Conservation (phyloP, 108 stramenopile genomes). For the Skeletonema costatum region DNA sequence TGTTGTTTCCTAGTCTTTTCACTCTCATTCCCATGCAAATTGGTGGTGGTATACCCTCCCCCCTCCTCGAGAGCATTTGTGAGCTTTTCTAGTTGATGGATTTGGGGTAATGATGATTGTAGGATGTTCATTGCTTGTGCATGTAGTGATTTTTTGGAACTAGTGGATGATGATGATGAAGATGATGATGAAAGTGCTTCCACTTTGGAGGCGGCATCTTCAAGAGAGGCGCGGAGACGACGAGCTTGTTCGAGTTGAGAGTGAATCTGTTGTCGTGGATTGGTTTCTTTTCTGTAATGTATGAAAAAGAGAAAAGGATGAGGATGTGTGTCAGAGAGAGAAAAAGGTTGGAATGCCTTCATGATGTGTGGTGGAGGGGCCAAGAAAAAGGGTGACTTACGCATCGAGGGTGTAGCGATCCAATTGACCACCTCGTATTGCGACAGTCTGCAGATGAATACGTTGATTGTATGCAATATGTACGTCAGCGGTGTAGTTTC, state of each 20-base stretch:
- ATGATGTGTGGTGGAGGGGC: not conserved
- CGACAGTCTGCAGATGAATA: conserved; percentile 12
- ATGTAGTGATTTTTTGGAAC: not conserved
- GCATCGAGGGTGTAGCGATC: conserved; percentile 24
- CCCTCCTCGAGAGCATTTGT: conserved; percentile 25
- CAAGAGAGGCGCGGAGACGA: conserved; percentile 27
- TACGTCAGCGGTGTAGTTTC: not conserved
- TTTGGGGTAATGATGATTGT: conserved; percentile 15
- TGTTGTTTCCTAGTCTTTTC: conserved; percentile 11
- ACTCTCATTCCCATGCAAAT: conserved; percentile 4
- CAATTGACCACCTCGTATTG: conserved; percentile 22
- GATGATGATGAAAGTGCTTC: conserved; percentile 24
- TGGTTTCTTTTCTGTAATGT: conserved; percentile 9
- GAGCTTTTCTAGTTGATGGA: conserved; percentile 30
- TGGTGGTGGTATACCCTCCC: not conserved
- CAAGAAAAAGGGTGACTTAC: conserved; percentile 20
- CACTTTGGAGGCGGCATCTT: conserved; percentile 20
- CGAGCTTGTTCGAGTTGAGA: conserved; percentile 20
- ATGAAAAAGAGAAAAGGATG: not conserved
- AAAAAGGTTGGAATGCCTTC: not conserved
- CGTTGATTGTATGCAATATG: not conserved
- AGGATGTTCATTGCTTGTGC: conserved; percentile 33
- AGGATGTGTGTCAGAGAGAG: not conserved
- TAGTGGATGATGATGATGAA: conserved; percentile 8
- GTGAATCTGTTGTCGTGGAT: conserved; percentile 13